A percentile compares a stretch with the other conserved stretches of the same genome.
Evolutionary conservation across 78 protist genomes (phyloP).

Genomic region (Tieghemostelium lacteum): DNA sequence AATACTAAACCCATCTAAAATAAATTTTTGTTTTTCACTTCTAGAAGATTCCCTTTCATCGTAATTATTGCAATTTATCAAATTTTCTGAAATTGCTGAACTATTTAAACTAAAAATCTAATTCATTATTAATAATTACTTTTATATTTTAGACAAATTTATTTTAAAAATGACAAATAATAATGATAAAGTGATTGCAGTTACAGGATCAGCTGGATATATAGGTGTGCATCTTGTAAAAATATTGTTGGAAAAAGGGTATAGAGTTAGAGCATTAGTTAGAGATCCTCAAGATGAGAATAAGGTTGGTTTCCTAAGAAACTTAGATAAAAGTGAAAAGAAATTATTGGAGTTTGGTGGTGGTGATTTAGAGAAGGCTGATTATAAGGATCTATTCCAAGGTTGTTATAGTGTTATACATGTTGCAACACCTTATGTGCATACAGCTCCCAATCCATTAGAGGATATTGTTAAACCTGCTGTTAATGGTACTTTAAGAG

Average conservation of each 20-base stretch:
- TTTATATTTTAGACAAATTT: no score
- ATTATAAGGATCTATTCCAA: slow-evolving; percentile 5
- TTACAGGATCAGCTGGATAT: slow-evolving; percentile 49
- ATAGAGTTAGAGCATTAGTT: neutral
- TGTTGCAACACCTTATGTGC: slow-evolving; percentile 35
- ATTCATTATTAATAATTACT: no score
- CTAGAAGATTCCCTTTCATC: no score
- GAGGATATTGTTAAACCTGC: slow-evolving; percentile 33
- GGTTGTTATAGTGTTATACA: slow-evolving; percentile 12
- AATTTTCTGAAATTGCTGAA: no score
- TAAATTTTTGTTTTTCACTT: no score
- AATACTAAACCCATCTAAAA: no score
- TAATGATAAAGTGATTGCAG: no score
- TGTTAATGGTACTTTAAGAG: slow-evolving; percentile 19
- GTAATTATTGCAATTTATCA: no score
- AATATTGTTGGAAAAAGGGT: slow-evolving; percentile 2
- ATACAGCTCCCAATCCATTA: slow-evolving; percentile 2
- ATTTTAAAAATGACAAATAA: no score
- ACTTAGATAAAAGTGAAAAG: neutral
- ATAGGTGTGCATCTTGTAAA: slow-evolving; percentile 11
- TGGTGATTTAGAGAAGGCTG: slow-evolving; percentile 33
- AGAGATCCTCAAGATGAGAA: neutral
- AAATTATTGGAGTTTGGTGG: neutral
- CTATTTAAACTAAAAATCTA: no score
- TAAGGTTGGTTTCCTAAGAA: neutral